phyloP scores from a whole-genome alignment of 2,329 filamentous ascomycete species.

The Cladosporium sp. region DNA sequence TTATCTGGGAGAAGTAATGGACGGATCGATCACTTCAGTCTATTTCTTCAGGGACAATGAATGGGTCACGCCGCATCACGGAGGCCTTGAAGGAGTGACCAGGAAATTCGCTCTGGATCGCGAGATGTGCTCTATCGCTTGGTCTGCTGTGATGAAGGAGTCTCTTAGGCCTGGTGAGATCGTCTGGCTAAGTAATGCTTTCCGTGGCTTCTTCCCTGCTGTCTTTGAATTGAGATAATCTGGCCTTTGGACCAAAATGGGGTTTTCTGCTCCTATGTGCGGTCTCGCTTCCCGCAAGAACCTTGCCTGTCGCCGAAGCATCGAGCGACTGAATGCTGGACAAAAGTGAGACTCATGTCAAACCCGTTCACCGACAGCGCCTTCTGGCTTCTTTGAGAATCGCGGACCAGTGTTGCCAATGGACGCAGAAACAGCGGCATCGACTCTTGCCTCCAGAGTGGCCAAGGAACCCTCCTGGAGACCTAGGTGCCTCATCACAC shows the following conservation, averaged over 20 bases:
- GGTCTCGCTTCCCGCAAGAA: not conserved
- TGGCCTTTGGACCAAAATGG: not conserved
- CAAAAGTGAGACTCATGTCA: not conserved
- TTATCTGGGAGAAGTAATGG: conserved; percentile 62
- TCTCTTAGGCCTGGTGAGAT: conserved; percentile 66
- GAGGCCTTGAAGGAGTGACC: conserved; percentile 77
- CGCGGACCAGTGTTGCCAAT: not conserved
- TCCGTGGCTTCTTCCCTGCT: conserved; percentile 60
- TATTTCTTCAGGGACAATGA: conserved; percentile 67
- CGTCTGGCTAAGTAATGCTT: conserved; percentile 84
- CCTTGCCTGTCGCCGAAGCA: not conserved
- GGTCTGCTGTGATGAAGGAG: conserved; percentile 44
- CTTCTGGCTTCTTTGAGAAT: not conserved
- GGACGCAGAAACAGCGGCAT: not conserved
- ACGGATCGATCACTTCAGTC: conserved; percentile 71
- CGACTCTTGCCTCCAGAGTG: not conserved
- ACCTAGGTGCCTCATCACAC: not conserved
- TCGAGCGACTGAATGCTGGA: too few relatives aligned
- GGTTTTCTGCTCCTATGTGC: too few relatives aligned
- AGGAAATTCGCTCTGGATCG: conserved; percentile 74
- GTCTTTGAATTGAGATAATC: conserved; percentile 15
- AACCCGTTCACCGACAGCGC: not conserved
- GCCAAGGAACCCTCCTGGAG: not conserved
- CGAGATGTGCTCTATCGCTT: conserved; percentile 60
- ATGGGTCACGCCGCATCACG: conserved; percentile 79